These are phyloP conservation scores for Hygrocybe punicea DNA, from an alignment of 768 basidiomycete species.

Conservation along the genomic window DNA sequence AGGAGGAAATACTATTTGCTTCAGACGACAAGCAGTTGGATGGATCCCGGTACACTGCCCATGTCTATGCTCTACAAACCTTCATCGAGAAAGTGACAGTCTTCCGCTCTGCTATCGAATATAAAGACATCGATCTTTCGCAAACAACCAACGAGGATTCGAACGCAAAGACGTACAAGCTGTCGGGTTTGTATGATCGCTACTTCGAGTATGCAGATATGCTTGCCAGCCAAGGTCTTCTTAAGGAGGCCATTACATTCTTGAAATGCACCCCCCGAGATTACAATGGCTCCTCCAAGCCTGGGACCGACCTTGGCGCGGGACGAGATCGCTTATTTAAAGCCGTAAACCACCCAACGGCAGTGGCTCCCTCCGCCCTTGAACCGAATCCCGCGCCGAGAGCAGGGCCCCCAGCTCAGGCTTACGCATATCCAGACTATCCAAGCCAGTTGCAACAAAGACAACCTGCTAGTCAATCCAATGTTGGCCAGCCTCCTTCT, in stretches of 20 bases:
- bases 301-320: slow-evolving; percentile 28
- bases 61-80: slow-evolving; percentile 82
- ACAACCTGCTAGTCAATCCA: slow-evolving; percentile 5
- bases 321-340: slow-evolving; percentile 40
- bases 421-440: slow-evolving; percentile 24
- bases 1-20: slow-evolving; percentile 68
- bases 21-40: slow-evolving; percentile 38
- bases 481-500: slow-evolving; percentile 13
- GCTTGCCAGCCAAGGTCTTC: slow-evolving; percentile 84
- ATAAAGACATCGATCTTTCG: slow-evolving; percentile 69
- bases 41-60: slow-evolving; percentile 68
- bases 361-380: slow-evolving; percentile 21
- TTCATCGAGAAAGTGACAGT: slow-evolving; percentile 97
- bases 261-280: slow-evolving; percentile 73
- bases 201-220: slow-evolving; percentile 96
- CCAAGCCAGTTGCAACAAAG: slow-evolving; percentile 6
- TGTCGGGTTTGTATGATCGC: slow-evolving; percentile 82
- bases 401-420: slow-evolving; percentile 20
- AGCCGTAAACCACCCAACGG: slow-evolving; percentile 23
- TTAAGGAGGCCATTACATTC: slow-evolving; percentile 77
- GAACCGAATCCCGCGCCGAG: slow-evolving; percentile 16
- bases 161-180: slow-evolving; percentile 68
- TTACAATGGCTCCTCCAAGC: slow-evolving; percentile 59
- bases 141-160: slow-evolving; percentile 37
- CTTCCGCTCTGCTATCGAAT: slow-evolving; percentile 83